Evolutionary conservation across 176 grass and related monocot genomes (phyloP).

Genomic region (Oryza nivara): DNA sequence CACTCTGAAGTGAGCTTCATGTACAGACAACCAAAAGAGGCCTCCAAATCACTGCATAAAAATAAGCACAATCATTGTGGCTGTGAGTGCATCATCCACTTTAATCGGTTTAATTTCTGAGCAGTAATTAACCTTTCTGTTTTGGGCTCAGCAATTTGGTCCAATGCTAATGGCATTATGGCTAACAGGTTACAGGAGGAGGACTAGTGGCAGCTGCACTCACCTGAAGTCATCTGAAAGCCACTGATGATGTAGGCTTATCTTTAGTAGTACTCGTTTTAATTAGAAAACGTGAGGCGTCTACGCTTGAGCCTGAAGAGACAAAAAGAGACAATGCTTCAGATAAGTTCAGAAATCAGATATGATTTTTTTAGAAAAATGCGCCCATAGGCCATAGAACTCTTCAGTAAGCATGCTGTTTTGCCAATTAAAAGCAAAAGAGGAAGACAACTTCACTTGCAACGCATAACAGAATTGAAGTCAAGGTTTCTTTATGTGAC

Average conservation of each 20-base stretch:
- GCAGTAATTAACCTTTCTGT: constrained; percentile 34
- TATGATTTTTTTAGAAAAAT: constrained; percentile 7
- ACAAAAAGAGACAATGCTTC: constrained; percentile 33
- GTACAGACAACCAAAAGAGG: constrained; percentile 17
- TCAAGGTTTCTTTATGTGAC: constrained; percentile 15
- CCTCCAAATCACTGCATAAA: constrained; percentile 30
- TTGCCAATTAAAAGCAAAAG: constrained; percentile 10
- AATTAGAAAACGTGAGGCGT: constrained; percentile 22
- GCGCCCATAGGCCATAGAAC: constrained; percentile 15
- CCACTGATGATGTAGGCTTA: constrained; percentile 37
- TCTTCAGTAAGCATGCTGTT: constrained; percentile 33
- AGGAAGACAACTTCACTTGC: constrained; percentile 17
- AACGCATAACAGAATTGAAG: neutral
- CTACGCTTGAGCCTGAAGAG: constrained; percentile 31
- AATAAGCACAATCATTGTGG: constrained; percentile 38
- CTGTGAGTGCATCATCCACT: constrained; percentile 53
- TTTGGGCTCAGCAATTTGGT: constrained; percentile 34
- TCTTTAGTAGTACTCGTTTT: constrained; percentile 22
- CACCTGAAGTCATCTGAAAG: constrained; percentile 39
- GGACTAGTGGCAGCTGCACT: constrained; percentile 47
- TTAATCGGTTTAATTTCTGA: neutral
- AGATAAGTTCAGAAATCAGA: constrained; percentile 43
- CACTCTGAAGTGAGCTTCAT: neutral
- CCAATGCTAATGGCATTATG: constrained; percentile 18
- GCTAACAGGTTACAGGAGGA: neutral